Conservation (phyloP, 176 grass and related monocot species). For the Lolium rigidum region DNA sequence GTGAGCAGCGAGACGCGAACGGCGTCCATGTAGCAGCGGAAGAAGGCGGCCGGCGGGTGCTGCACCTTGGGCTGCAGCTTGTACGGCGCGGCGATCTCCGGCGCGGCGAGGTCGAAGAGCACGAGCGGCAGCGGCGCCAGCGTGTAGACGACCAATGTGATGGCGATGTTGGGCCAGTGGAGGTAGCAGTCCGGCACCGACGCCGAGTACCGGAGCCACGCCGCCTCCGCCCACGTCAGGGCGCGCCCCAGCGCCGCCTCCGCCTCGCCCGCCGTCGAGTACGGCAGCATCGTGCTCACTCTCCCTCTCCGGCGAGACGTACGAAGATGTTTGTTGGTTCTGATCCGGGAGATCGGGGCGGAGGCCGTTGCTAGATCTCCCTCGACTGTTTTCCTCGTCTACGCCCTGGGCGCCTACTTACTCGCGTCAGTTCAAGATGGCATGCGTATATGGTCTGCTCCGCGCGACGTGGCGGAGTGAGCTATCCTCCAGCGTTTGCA, state of each 20-base stretch:
- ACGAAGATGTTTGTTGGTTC: not conserved
- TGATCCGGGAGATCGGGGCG: slow-evolving; percentile 4
- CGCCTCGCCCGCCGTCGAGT: not conserved
- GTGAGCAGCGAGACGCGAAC: not conserved
- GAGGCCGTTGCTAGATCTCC: not conserved
- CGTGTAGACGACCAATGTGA: not conserved
- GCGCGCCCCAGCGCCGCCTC: not conserved
- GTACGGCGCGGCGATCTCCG: not conserved
- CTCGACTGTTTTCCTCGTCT: slow-evolving; percentile 6
- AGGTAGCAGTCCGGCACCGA: not conserved
- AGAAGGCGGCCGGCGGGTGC: not conserved
- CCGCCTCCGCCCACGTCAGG: not conserved
- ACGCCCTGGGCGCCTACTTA: not conserved
- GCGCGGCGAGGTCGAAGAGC: not conserved
- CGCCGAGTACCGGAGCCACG: not conserved
- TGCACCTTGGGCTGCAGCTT: not conserved
- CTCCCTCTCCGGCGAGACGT: not conserved
- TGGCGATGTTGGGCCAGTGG: not conserved
- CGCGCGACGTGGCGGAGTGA: slow-evolving; percentile 3
- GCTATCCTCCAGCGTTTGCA: not conserved
- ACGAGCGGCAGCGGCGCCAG: not conserved
- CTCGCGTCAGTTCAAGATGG: not conserved
- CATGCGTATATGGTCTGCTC: not conserved
- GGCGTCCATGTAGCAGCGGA: not conserved
- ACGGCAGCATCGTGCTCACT: not conserved